A percentile compares a stretch with the other conserved stretches of the same genome.
Evolutionary conservation across 2,329 filamentous ascomycete species (phyloP).

Genomic region (Fusarium odoratissimum): DNA sequence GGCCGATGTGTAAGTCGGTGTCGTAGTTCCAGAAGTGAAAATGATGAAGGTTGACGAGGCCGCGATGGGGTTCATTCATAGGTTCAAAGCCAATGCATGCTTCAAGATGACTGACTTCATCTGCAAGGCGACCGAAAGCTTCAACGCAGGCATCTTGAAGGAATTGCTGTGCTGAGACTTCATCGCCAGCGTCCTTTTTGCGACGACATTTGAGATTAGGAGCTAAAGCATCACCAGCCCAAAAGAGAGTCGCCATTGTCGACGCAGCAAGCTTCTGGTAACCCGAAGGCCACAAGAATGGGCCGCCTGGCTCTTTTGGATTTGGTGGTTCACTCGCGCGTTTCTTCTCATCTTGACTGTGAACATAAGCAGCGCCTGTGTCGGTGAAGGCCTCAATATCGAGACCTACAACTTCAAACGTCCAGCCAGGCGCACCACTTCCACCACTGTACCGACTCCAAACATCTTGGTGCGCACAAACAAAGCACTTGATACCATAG

Average conservation of each 20-base stretch:
- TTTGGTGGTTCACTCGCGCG: slow-evolving; percentile 42
- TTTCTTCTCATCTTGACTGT: slow-evolving; percentile 50
- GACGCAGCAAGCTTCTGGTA: slow-evolving; percentile 54
- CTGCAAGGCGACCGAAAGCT: slow-evolving; percentile 51
- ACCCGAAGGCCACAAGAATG: slow-evolving; percentile 53
- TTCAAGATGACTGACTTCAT: slow-evolving; percentile 48
- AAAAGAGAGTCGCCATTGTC: slow-evolving; percentile 47
- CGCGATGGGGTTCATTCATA: slow-evolving; percentile 57
- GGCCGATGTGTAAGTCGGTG: slow-evolving; percentile 56
- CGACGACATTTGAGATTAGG: slow-evolving; percentile 43
- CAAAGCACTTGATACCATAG: slow-evolving; percentile 55
- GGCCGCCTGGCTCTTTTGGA: slow-evolving; percentile 50
- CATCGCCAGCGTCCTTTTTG: slow-evolving; percentile 23
- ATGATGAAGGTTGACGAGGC: slow-evolving; percentile 54
- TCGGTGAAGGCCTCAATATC: slow-evolving; percentile 52
- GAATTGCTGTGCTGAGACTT: slow-evolving; percentile 46
- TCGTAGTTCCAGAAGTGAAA: slow-evolving; percentile 57
- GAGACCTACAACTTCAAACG: slow-evolving; percentile 55
- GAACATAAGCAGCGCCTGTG: slow-evolving; percentile 51
- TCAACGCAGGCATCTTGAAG: slow-evolving; percentile 51
- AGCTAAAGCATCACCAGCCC: slow-evolving; percentile 47
- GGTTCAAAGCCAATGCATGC: slow-evolving; percentile 55
- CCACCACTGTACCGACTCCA: slow-evolving; percentile 58
- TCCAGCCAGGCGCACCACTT: slow-evolving; percentile 57
- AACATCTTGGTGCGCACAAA: slow-evolving; percentile 58